Percentiles rank a stretch among this genome's conserved stretches.
Evolutionary conservation across 73 alveolate genomes (phyloP).

Genomic region (Paramecium primaurelia): DNA sequence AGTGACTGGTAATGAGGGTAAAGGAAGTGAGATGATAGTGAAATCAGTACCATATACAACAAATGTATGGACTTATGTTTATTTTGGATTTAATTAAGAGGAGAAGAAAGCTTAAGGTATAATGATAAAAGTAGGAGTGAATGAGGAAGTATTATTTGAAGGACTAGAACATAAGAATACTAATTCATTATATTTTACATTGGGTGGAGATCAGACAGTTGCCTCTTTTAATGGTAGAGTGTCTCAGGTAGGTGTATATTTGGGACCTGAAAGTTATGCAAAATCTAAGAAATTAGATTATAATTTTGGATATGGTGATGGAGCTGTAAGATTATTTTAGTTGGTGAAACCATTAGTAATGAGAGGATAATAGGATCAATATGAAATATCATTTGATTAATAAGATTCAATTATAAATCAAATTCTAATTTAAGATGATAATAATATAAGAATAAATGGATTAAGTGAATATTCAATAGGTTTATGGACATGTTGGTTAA

Average conservation of each 20-base stretch:
- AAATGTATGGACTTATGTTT: conserved; percentile 20
- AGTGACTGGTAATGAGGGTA: background rate
- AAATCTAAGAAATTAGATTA: background rate
- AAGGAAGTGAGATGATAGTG: background rate
- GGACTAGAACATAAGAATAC: background rate
- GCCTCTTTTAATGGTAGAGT: conserved; percentile 22
- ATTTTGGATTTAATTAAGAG: conserved; percentile 5
- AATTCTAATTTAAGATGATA: background rate
- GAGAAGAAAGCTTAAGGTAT: background rate
- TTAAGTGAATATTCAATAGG: conserved; percentile 39
- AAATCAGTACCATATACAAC: background rate
- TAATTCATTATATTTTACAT: background rate
- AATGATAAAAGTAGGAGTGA: background rate
- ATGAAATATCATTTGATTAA: conserved; percentile 8
- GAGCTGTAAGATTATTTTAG: background rate
- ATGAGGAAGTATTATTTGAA: background rate
- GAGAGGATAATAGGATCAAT: background rate
- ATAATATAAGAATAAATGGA: background rate
- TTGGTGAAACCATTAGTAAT: background rate
- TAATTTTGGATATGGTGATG: conserved; percentile 37
- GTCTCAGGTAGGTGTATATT: background rate
- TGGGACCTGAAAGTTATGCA: conserved; percentile 24
- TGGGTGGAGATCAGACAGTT: conserved; percentile 9
- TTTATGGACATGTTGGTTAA: conserved; percentile 34
- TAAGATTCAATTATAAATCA: background rate